Evolutionary conservation across 192 early-diverging fungal genomes (phyloP).

Genomic region (Podila epicladia): DNA sequence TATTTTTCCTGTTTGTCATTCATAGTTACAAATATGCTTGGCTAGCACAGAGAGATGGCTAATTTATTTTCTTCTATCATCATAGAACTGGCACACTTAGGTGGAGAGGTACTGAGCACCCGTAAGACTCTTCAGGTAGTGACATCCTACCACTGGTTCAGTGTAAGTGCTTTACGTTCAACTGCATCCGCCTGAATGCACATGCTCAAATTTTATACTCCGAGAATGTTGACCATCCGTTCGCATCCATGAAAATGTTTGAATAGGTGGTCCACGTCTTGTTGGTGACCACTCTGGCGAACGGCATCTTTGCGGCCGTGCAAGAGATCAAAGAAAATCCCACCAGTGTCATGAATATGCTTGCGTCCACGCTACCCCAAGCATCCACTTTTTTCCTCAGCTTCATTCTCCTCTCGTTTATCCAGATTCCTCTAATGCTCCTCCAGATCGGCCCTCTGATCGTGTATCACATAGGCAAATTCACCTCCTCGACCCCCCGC

Average conservation of each 20-base stretch:
- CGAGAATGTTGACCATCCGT: background rate
- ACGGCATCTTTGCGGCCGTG: constrained; percentile 66
- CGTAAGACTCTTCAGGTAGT: constrained; percentile 24
- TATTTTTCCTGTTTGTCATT: background rate
- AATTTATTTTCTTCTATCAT: background rate
- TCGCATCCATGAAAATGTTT: background rate
- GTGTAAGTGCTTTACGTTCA: constrained; percentile 56
- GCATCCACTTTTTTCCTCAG: constrained; percentile 84
- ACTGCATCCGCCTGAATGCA: background rate
- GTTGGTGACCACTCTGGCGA: constrained; percentile 76
- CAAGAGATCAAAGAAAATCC: constrained; percentile 66
- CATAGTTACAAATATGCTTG: background rate
- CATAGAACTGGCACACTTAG: constrained; percentile 56
- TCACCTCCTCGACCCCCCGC: constrained; percentile 73
- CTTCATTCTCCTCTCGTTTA: constrained; percentile 77
- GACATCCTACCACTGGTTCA: constrained; percentile 45
- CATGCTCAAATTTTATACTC: background rate
- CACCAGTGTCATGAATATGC: constrained; percentile 53
- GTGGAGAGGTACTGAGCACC: constrained; percentile 21
- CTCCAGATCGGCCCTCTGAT: constrained; percentile 74
- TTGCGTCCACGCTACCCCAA: constrained; percentile 72
- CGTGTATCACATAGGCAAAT: constrained; percentile 57
- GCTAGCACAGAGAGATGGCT: background rate
- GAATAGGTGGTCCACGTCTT: constrained; percentile 77
- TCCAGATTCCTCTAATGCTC: constrained; percentile 69